Evolutionary conservation across 2,329 filamentous ascomycete genomes (phyloP), one percentile per base, ranked within the genome.

Genomic region (Lachnellula suecica): DNA sequence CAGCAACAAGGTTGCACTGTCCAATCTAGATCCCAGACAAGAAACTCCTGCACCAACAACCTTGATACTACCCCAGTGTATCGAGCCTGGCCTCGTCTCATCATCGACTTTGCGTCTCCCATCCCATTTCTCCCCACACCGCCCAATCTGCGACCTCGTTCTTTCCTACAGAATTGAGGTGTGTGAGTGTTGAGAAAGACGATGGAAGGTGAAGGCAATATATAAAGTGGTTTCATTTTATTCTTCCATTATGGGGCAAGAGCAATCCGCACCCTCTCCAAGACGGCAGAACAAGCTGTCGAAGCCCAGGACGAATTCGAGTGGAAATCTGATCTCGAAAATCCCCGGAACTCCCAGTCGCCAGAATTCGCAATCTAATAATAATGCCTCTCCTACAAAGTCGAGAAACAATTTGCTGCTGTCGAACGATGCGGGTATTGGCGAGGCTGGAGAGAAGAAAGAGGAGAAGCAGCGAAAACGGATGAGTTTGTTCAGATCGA

Each of bases 241-340:
- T 43, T 25, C 35, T 23, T 29, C 44, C 53, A 59, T 25, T 35
- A 66, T 66, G 65, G 65, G 63, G 9, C 65, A 66, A 51, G 56
- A 58, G 40, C 65, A 64, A 47, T 65, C 63, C 10, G 48, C 44
- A 19, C 53, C 58, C 31, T 47, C 44, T 29, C 53, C 60, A 41
- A 54, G 58, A 27, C 52, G 56, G 50, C 41, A 53, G 6, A 66
- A 66, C 38, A 66, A 58, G 47, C 45, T 68, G n/a, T 67, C 65
- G 15, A 68, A 68, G 47, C 66, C 66, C 1, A 63, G 55, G 43
- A 66, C 66, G 19, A 66, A 63, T 24, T 60, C 60, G 6, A 57
- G 43, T 5, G 52, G 54, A 3, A 58, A 56, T 41, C 51, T 63
- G 2, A 40, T 63, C 13, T 29, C 51, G 11, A 60, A 54, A 31